Percentiles rank a stretch among this genome's conserved stretches.
phyloP scores from a whole-genome alignment of 169 alveolate species.

The Cryptosporidium sp. region DNA sequence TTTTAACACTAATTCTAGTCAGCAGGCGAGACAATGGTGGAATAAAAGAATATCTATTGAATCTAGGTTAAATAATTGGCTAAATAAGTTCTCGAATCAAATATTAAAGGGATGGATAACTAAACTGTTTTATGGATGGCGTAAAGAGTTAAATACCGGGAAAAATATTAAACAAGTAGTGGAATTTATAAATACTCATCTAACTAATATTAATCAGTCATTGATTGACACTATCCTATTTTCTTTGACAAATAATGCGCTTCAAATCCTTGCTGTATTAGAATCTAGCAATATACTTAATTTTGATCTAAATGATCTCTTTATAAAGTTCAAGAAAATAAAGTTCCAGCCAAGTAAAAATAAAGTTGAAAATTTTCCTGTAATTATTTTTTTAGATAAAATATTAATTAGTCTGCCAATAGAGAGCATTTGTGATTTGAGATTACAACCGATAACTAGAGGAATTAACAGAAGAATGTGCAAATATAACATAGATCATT shows the following conservation, averaged over 20 bases:
- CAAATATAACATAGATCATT: not conserved
- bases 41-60: constrained; percentile 40
- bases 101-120: constrained; percentile 23
- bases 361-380: constrained; percentile 13
- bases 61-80: constrained; percentile 16
- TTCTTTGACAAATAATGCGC: constrained; percentile 22
- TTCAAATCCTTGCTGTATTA: constrained; percentile 3
- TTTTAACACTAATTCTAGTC: not conserved
- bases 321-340: not conserved
- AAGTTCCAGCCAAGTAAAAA: not conserved
- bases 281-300: not conserved
- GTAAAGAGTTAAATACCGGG: constrained; percentile 1
- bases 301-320: not conserved
- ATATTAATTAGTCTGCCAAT: constrained; percentile 36
- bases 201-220: not conserved
- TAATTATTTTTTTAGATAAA: constrained; percentile 17
- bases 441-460: constrained; percentile 52
- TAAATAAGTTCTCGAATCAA: not conserved
- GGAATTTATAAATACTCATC: not conserved
- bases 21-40: constrained; percentile 45
- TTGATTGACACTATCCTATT: not conserved
- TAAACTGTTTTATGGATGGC: constrained; percentile 30
- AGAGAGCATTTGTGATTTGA: constrained; percentile 12
- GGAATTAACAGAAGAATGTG: constrained; percentile 22
- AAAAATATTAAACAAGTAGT: not conserved